A percentile compares a stretch with the other conserved stretches of the same genome.
These are phyloP conservation scores for Meira nashicola DNA, from an alignment of 1,284 basidiomycete species.

Conservation along the genomic window DNA sequence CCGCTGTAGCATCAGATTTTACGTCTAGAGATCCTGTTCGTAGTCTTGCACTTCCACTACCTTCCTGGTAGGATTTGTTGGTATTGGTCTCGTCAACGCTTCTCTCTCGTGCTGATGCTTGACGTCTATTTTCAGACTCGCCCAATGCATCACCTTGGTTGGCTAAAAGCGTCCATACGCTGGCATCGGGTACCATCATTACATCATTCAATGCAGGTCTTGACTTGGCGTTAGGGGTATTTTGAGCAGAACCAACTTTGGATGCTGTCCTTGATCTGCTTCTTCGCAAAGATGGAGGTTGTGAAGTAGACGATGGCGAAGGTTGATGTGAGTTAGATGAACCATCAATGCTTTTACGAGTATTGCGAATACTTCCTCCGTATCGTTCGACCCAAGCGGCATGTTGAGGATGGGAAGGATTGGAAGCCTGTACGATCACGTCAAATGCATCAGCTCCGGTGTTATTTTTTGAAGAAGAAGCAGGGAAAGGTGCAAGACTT, in stretches of 20 bases:
- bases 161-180: no score
- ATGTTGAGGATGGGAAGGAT: conserved; percentile 17
- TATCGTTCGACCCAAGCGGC: conserved; percentile 13
- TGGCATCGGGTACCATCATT: no score
- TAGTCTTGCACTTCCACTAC: no score
- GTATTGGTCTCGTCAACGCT: conserved; percentile 1
- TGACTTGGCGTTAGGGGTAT: no score
- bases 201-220: background rate
- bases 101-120: background rate
- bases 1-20: no score
- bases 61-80: background rate
- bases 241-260: background rate
- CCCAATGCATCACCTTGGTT: background rate
- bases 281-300: conserved; percentile 2
- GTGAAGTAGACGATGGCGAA: no score
- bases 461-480: background rate
- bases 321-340: no score
- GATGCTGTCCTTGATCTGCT: conserved; percentile 1
- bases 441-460: conserved; percentile 6
- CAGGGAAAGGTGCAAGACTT: no score
- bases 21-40: no score
- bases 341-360: background rate
- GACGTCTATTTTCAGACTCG: background rate
- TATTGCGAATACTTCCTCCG: conserved; percentile 1
- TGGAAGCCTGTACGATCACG: conserved; percentile 14